Conservation (phyloP, 179 eudicot genomes). For the Patellifolia procumbens region DNA sequence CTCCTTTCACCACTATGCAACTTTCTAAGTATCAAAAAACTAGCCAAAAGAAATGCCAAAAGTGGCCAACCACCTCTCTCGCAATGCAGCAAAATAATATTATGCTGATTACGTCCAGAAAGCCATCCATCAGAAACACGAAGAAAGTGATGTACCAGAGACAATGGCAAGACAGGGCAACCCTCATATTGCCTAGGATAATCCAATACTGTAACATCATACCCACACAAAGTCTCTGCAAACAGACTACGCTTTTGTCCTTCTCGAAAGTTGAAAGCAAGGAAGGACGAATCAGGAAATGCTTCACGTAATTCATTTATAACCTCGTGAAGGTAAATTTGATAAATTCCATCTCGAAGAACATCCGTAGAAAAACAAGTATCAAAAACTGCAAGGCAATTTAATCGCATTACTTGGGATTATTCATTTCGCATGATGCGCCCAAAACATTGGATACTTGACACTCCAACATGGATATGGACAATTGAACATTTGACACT, state of each 20-base stretch:
- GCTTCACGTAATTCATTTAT: slow-evolving; percentile 76
- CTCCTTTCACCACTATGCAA: slow-evolving; percentile 70
- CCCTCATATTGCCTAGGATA: slow-evolving; percentile 97
- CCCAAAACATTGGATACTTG: not conserved
- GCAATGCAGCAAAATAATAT: slow-evolving; percentile 88
- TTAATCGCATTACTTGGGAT: slow-evolving; percentile 4
- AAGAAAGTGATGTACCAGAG: slow-evolving; percentile 81
- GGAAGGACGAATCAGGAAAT: slow-evolving; percentile 83
- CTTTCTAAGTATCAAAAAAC: slow-evolving; percentile 75
- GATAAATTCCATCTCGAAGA: slow-evolving; percentile 80
- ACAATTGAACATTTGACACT: not conserved
- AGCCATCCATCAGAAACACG: slow-evolving; percentile 85
- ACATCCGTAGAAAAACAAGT: slow-evolving; percentile 97
- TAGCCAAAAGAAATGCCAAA: slow-evolving; percentile 74
- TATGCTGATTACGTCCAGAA: slow-evolving; percentile 63
- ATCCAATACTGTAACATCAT: slow-evolving; percentile 90
- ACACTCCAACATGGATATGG: not conserved
- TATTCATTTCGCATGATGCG: not conserved
- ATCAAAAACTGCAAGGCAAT: slow-evolving; percentile 81
- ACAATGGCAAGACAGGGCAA: slow-evolving; percentile 80
- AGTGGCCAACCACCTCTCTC: slow-evolving; percentile 98
- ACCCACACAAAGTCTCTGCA: slow-evolving; percentile 81
- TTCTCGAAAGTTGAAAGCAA: slow-evolving; percentile 94
- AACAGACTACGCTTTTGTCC: slow-evolving; percentile 88
- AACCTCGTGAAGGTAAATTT: slow-evolving; percentile 85